A percentile compares a stretch with the other conserved stretches of the same genome.
These are phyloP conservation scores for Cryphonectria japonica DNA, from an alignment of 2,329 filamentous ascomycete species.

Conservation along the genomic window DNA sequence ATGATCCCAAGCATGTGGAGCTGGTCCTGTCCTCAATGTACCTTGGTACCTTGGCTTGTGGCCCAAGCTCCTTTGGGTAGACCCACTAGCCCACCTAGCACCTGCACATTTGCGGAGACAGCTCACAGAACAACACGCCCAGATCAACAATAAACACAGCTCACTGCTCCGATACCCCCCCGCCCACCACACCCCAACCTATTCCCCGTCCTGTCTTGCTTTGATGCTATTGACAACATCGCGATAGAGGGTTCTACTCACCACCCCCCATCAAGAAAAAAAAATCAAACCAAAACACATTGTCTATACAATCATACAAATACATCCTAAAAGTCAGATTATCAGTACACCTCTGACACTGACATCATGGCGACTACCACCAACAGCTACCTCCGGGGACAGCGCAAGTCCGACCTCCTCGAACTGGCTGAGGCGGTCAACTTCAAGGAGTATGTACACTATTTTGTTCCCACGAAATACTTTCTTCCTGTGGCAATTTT, in stretches of 20 bases:
- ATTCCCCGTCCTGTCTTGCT: conserved; percentile 5
- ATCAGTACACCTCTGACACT: conserved; percentile 24
- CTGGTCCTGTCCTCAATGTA: background rate
- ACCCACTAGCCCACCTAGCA: conserved; percentile 3
- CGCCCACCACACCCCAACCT: conserved; percentile 13
- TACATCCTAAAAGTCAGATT: conserved; percentile 37
- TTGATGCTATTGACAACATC: conserved; percentile 22
- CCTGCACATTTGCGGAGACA: background rate
- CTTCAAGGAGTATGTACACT: conserved; percentile 68
- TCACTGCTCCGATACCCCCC: conserved; percentile 1
- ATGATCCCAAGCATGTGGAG: background rate
- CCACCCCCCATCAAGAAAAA: conserved; percentile 22
- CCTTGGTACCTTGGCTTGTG: conserved; percentile 1
- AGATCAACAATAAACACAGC: conserved; percentile 20
- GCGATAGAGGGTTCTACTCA: conserved; percentile 11
- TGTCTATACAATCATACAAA: conserved; percentile 26
- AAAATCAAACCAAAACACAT: conserved; percentile 39
- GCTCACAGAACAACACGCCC: conserved; percentile 2
- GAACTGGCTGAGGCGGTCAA: conserved; percentile 74
- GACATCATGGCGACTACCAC: conserved; percentile 58
- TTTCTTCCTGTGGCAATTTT: background rate
- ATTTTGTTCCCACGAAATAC: background rate
- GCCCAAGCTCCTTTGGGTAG: conserved; percentile 21
- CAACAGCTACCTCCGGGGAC: conserved; percentile 75
- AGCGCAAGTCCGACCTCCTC: conserved; percentile 80